Percentiles rank a stretch among this genome's conserved stretches.
Evolutionary conservation across 805 yeast genomes (phyloP).

Genomic region (Saturnispora galanensis): DNA sequence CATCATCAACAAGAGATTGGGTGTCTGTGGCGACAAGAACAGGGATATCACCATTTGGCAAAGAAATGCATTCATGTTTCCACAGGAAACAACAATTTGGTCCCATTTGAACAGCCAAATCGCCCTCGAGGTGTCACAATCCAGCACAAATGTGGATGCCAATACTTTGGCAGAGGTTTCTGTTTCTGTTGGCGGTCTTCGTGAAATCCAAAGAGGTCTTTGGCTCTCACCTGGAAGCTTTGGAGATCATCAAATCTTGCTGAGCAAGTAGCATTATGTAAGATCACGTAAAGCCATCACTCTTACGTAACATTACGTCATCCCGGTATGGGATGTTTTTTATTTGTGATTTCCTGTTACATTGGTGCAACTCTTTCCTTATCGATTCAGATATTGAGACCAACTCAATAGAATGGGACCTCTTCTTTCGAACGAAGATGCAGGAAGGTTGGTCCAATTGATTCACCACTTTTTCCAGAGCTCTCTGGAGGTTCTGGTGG

Average conservation of each 20-base stretch:
- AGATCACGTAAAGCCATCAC: background rate
- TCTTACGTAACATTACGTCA: no score
- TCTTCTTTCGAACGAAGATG: conserved; percentile 23
- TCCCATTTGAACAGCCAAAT: conserved; percentile 42
- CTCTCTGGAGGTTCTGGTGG: conserved; percentile 43
- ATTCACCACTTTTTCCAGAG: conserved; percentile 54
- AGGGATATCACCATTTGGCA: conserved; percentile 38
- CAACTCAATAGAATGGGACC: conserved; percentile 7
- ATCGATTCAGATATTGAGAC: background rate
- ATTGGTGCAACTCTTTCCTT: no score
- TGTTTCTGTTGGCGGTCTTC: conserved; percentile 35
- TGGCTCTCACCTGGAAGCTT: conserved; percentile 1
- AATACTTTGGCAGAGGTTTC: conserved; percentile 43
- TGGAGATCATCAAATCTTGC: background rate
- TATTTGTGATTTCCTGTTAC: no score
- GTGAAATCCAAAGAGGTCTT: conserved; percentile 59
- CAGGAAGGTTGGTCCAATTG: conserved; percentile 26
- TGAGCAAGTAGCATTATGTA: background rate
- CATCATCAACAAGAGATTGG: conserved; percentile 37
- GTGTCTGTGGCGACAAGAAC: background rate
- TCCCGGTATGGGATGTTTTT: no score
- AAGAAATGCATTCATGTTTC: conserved; percentile 64
- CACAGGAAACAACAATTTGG: conserved; percentile 66
- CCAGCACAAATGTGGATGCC: conserved; percentile 42
- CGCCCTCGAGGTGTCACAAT: conserved; percentile 49